Evolutionary conservation across 768 basidiomycete genomes (phyloP).

Genomic region (Agaricus sinodeliciosus): DNA sequence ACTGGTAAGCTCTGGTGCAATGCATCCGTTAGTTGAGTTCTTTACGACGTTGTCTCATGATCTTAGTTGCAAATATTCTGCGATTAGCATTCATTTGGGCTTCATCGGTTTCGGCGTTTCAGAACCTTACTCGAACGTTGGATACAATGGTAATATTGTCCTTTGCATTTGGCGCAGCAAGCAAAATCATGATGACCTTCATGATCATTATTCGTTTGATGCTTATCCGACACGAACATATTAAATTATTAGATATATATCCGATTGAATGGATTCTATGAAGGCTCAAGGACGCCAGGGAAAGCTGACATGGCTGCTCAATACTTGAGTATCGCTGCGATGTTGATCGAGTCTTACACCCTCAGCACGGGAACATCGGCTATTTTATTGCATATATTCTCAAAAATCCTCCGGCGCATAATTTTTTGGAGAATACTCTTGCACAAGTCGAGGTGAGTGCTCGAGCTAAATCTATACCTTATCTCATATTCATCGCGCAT

Average conservation of each 20-base stretch:
- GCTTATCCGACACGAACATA: neutral
- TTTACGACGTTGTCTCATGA: too few species aligned
- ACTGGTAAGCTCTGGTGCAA: neutral
- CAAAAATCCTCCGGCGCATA: neutral
- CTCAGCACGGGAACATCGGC: neutral
- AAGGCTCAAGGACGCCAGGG: too few species aligned
- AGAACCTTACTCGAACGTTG: too few species aligned
- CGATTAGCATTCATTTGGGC: too few species aligned
- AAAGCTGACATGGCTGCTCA: neutral
- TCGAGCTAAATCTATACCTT: too few species aligned
- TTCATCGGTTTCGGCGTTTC: too few species aligned
- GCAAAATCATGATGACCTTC: neutral
- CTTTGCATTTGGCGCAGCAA: too few species aligned
- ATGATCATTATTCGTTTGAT: neutral
- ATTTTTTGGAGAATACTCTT: neutral
- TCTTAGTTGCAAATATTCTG: neutral
- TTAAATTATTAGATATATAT: neutral
- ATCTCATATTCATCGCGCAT: too few species aligned
- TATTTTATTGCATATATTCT: neutral
- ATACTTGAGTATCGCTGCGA: neutral
- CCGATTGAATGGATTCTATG: neutral
- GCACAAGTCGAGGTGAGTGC: neutral
- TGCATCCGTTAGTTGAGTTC: too few species aligned
- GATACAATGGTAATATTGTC: too few species aligned
- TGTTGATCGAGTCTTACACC: conserved; percentile 1